Evolutionary conservation across 2,329 filamentous ascomycete genomes (phyloP).

Genomic region (Knufia petricola): DNA sequence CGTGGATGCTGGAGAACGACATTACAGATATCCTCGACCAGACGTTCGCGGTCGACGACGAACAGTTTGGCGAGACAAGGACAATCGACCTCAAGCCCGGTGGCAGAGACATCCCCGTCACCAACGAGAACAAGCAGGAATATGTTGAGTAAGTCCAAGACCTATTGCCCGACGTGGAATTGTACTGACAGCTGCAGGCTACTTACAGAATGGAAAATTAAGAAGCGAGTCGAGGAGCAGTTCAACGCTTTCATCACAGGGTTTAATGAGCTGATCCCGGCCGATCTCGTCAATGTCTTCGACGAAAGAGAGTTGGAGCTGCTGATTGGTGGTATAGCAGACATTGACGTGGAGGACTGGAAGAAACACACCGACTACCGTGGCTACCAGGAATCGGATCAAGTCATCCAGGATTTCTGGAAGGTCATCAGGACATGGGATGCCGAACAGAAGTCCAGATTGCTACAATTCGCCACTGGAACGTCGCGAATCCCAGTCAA

Average conservation of each 20-base stretch:
- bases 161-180: neutral
- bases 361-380: conserved; percentile 99
- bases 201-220: conserved; percentile 98
- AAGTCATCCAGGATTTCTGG: conserved; percentile 98
- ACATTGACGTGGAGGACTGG: conserved; percentile 99
- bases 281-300: conserved; percentile 95
- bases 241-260: conserved; percentile 97
- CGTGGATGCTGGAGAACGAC: conserved; percentile 97
- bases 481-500: conserved; percentile 98
- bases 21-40: conserved; percentile 91
- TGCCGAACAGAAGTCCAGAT: conserved; percentile 91
- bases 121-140: conserved; percentile 97
- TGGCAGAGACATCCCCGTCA: conserved; percentile 87
- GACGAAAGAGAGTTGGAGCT: conserved; percentile 95
- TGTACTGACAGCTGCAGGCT: conserved; percentile 41
- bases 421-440: conserved; percentile 92
- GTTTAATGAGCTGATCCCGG: conserved; percentile 94
- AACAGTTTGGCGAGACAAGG: conserved; percentile 87
- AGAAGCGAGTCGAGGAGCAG: conserved; percentile 95
- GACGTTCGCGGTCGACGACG: conserved; percentile 94
- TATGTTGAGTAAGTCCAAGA: conserved; percentile 70
- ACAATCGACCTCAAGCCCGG: conserved; percentile 88
- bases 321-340: conserved; percentile 96
- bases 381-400: conserved; percentile 93
- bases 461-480: conserved; percentile 94